Percentiles rank a stretch among this genome's conserved stretches.
phyloP scores from a whole-genome alignment of 306 rosid genomes.

The Luffa acutangula region DNA sequence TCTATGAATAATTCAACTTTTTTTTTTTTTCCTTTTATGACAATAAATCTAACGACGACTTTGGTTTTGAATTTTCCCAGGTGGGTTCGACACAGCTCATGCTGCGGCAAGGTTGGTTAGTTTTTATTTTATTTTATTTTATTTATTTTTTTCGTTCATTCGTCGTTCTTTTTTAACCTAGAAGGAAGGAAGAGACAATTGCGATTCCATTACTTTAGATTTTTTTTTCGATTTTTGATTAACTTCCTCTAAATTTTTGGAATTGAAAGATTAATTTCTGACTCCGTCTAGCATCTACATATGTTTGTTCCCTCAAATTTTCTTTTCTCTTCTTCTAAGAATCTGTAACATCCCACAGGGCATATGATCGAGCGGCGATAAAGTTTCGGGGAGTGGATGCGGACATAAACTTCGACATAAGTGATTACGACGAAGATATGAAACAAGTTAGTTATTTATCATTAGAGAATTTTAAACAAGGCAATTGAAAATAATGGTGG shows the following conservation, averaged over 20 bases:
- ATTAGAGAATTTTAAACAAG: background rate
- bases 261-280: no score
- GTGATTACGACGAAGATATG: conserved; percentile 41
- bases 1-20: background rate
- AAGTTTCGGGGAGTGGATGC: conserved; percentile 51
- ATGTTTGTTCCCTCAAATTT: no score
- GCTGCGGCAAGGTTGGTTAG: conserved; percentile 36
- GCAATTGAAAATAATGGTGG: background rate
- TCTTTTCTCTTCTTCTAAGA: background rate
- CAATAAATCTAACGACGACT: background rate
- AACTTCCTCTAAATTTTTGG: no score
- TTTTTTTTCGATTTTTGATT: no score
- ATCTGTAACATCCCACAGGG: conserved; percentile 10
- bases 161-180: no score
- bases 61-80: conserved; percentile 11
- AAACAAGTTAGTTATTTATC: conserved; percentile 15
- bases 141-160: background rate
- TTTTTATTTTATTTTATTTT: background rate
- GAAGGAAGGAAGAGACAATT: no score
- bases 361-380: conserved; percentile 52
- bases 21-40: background rate
- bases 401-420: conserved; percentile 33
- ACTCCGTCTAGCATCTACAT: no score
- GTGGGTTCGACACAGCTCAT: conserved; percentile 55
- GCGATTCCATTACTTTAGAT: no score